Evolutionary conservation across 192 early-diverging fungal genomes (phyloP).

Genomic region (Backusella liffmaniae): DNA sequence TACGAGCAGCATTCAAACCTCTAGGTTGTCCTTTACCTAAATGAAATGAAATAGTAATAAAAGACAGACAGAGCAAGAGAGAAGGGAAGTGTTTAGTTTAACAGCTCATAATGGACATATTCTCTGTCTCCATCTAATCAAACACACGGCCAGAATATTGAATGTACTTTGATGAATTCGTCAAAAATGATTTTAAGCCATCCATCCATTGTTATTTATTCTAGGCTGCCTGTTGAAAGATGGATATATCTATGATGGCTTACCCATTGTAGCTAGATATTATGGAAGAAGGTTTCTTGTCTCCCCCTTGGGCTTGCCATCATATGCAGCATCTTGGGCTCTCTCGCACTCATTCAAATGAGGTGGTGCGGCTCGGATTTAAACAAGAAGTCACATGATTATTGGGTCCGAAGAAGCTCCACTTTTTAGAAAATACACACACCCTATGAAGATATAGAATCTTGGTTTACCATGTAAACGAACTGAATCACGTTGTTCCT

Average conservation of each 20-base stretch:
- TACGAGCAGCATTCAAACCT: conserved; percentile 98
- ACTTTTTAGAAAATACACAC: too few species aligned
- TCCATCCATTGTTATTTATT: conserved; percentile 5
- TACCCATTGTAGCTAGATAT: conserved; percentile 22
- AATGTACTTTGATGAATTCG: background rate
- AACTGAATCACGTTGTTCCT: too few species aligned
- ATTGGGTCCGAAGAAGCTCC: background rate
- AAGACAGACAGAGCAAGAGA: background rate
- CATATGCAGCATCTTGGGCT: background rate
- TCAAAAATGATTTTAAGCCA: background rate
- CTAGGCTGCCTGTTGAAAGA: conserved; percentile 3
- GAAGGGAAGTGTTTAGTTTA: background rate
- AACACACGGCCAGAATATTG: background rate
- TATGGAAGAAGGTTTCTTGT: conserved; percentile 16
- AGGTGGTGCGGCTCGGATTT: background rate
- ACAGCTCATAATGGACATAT: background rate
- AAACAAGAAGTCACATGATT: background rate
- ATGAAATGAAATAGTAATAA: background rate
- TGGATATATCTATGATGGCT: conserved; percentile 2
- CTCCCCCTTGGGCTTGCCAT: background rate
- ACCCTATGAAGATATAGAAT: background rate
- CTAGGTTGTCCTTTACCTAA: conserved; percentile 87
- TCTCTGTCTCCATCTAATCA: background rate
- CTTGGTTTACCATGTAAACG: background rate
- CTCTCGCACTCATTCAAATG: background rate